Conservation (phyloP, 1,139 yeast species). For the Protomyces inundatus region DNA sequence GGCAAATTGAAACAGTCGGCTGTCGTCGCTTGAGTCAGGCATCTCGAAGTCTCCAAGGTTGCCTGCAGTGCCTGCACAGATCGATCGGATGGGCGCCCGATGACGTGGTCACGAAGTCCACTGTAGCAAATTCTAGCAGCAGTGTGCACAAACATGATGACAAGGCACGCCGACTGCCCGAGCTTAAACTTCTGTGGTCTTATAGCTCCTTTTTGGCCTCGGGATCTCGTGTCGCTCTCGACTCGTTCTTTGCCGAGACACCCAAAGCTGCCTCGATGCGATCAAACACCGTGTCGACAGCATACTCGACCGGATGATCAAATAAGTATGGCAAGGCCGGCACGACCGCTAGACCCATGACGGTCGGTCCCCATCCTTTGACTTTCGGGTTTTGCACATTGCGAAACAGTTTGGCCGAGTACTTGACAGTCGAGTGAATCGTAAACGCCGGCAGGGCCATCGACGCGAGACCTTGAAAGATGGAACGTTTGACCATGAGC, state of each 20-base stretch:
- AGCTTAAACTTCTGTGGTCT: neutral
- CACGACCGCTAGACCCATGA: conserved; percentile 66
- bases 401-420: conserved; percentile 47
- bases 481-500: conserved; percentile 55
- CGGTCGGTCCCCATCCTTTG: conserved; percentile 58
- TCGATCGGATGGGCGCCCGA: too few species aligned
- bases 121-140: too few species aligned
- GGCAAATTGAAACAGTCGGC: too few species aligned
- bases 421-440: conserved; percentile 71
- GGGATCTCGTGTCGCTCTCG: conserved; percentile 27
- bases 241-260: conserved; percentile 30
- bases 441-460: conserved; percentile 78
- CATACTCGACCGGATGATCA: conserved; percentile 76
- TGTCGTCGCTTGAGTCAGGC: too few species aligned
- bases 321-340: conserved; percentile 73
- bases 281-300: conserved; percentile 59
- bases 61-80: too few species aligned
- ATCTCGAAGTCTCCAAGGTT: too few species aligned
- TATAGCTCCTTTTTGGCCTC: conserved; percentile 31
- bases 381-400: conserved; percentile 33
- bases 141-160: too few species aligned
- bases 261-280: conserved; percentile 46
- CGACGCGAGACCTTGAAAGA: conserved; percentile 75
- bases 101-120: too few species aligned
- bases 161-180: too few species aligned